Conservation (phyloP, 345 rosid genomes). For the Eucalyptus cloeziana region DNA sequence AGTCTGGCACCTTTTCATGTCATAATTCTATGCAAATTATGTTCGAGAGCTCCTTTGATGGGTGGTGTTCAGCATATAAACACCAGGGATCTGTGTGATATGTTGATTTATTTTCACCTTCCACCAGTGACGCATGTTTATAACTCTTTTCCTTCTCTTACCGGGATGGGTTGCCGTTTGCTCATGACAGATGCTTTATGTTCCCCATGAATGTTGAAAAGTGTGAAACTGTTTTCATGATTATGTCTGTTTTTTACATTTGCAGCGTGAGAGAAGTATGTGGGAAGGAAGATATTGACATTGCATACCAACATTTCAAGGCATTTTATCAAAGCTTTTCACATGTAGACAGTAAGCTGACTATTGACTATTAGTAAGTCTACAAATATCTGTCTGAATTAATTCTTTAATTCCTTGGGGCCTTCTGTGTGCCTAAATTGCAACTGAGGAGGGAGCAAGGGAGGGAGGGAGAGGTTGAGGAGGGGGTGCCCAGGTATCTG, state of each 20-base stretch:
- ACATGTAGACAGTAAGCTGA: conserved; percentile 52
- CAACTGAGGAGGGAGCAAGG: not conserved
- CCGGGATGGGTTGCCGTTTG: not conserved
- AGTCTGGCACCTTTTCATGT: too few relatives aligned
- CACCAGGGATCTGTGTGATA: too few relatives aligned
- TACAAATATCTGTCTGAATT: not conserved
- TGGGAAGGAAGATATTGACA: conserved; percentile 75
- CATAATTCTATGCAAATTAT: too few relatives aligned
- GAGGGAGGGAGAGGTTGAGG: not conserved
- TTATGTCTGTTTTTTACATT: not conserved
- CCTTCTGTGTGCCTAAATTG: not conserved
- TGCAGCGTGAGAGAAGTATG: conserved; percentile 68
- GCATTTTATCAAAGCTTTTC: conserved; percentile 72
- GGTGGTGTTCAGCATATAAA: accelerated
- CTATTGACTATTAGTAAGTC: conserved; percentile 25
- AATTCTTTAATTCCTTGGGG: not conserved
- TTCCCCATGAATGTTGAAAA: accelerated
- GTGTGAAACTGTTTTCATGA: not conserved
- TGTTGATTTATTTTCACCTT: too few relatives aligned
- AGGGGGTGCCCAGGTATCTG: not conserved
- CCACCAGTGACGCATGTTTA: not conserved
- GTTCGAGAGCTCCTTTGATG: too few relatives aligned
- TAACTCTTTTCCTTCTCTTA: not conserved
- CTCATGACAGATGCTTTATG: not conserved
- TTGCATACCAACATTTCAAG: conserved; percentile 84